Percentiles rank a stretch among this genome's conserved stretches.
phyloP scores from a whole-genome alignment of 2,329 filamentous ascomycete genomes.

The Grosmannia serpens region DNA sequence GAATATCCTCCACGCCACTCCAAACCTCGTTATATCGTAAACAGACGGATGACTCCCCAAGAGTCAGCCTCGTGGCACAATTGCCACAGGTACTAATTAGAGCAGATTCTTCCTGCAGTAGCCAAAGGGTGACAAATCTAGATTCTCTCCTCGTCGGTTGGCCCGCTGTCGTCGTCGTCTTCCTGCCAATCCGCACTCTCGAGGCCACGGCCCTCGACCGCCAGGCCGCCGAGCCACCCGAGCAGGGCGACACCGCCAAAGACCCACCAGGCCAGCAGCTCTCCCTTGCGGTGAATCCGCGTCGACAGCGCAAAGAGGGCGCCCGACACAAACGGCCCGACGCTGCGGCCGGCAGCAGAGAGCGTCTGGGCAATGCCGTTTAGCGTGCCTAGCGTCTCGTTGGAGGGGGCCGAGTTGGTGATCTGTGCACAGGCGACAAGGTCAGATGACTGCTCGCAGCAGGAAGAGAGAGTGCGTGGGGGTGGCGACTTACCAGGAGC shows the following conservation, averaged over 20 bases:
- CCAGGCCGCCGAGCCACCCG: slow-evolving; percentile 70
- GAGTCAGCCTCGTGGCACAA: background rate
- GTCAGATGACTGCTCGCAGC: background rate
- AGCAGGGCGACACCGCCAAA: slow-evolving; percentile 75
- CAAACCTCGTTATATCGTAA: background rate
- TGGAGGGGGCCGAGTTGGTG: slow-evolving; percentile 82
- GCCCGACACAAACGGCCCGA: slow-evolving; percentile 81
- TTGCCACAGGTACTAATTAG: background rate
- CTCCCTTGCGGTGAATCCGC: slow-evolving; percentile 64
- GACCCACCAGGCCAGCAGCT: slow-evolving; percentile 73
- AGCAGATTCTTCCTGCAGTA: background rate
- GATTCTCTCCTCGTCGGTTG: background rate
- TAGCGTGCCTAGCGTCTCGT: slow-evolving; percentile 75
- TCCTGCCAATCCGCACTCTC: slow-evolving; percentile 46
- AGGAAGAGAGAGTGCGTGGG: background rate
- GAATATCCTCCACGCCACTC: background rate
- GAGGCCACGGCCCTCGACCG: slow-evolving; percentile 54
- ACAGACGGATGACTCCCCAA: background rate
- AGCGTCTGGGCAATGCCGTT: slow-evolving; percentile 93
- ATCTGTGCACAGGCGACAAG: slow-evolving; percentile 42
- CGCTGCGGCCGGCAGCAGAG: slow-evolving; percentile 77
- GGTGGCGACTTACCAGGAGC: slow-evolving; percentile 51
- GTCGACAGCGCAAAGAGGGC: slow-evolving; percentile 73
- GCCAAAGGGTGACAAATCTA: background rate
- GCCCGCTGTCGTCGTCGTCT: slow-evolving; percentile 22